Evolutionary conservation across 164 flowering plant genomes (phyloP), one percentile per base, ranked within the genome.

Genomic region (Tetracentron sinense): DNA sequence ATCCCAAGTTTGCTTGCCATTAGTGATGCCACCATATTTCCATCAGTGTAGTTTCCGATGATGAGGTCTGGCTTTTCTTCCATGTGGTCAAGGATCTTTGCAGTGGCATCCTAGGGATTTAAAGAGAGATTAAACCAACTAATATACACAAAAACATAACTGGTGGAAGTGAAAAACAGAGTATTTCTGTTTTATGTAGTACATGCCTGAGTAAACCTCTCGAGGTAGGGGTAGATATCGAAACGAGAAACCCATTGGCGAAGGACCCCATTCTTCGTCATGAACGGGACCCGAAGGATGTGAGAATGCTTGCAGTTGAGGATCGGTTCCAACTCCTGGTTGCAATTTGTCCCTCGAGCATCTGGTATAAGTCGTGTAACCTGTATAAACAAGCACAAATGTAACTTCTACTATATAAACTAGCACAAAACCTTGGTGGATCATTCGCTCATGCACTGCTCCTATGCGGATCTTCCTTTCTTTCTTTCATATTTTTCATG

Each of bases 321-420:
- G 17, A 94, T 75, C 1, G 89, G 77, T 59, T 94, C 99, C 61
- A 88, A 19, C 63, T 89, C 96, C 61, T 83, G 86, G 72, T 88
- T 81, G 81, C 99, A 95, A 60, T 83, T 89, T 17, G 94, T 95
- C 29, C 94, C 97, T 68, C 64, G 62, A 17, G 97, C 93, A 44
- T 95, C 95, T 3, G 96, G 97, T 72, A 95, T 86, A n/a, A 95
- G 84, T 33, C 99, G 58, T 25, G 99, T 92, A 21, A 91, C 84
- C 98, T 93, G 74, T 20, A 57, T 11, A 49, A 42, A 28, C 1
- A 21, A 30, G 22, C 8, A 49, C 20, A 20, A 67, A 47, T 62
- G n/a, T 2, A 7, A 50, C 19, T 22, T 10, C 20, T 23, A 8
- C 28, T 19, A n/a, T n/a, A n/a, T n/a, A n/a, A n/a, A n/a, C n/a